phyloP scores from a whole-genome alignment of 441 rosid genomes.

The Gossypium laxum region DNA sequence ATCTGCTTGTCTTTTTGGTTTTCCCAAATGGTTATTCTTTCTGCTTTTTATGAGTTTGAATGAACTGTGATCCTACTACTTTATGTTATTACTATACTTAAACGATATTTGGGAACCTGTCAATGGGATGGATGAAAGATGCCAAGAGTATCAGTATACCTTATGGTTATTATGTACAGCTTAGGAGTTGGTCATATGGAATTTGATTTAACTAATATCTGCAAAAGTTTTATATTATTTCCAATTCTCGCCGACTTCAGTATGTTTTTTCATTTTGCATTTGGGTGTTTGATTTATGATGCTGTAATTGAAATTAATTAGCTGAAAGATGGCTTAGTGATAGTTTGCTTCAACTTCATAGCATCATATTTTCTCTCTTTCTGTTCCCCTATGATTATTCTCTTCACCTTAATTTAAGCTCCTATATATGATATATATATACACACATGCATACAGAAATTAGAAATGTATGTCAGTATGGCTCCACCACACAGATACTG shows the following conservation, averaged over 20 bases:
- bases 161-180: constrained; percentile 2
- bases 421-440: background rate
- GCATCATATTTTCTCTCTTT: background rate
- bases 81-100: background rate
- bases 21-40: constrained; percentile 1
- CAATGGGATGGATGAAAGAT: background rate
- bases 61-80: constrained; percentile 1
- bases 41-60: background rate
- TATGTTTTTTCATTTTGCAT: background rate
- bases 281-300: background rate
- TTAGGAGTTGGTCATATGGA: constrained; percentile 1
- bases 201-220: background rate
- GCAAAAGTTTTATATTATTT: background rate
- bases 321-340: background rate
- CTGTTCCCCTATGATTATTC: background rate
- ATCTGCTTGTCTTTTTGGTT: background rate
- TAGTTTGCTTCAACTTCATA: background rate
- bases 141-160: background rate
- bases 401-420: background rate
- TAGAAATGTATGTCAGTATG: background rate
- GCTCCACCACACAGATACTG: background rate
- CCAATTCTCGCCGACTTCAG: background rate
- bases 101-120: background rate
- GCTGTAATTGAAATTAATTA: background rate
- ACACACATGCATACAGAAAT: constrained; percentile 1